phyloP scores from a whole-genome alignment of 208 protist genomes.

The Wallacemonas rigidus region DNA sequence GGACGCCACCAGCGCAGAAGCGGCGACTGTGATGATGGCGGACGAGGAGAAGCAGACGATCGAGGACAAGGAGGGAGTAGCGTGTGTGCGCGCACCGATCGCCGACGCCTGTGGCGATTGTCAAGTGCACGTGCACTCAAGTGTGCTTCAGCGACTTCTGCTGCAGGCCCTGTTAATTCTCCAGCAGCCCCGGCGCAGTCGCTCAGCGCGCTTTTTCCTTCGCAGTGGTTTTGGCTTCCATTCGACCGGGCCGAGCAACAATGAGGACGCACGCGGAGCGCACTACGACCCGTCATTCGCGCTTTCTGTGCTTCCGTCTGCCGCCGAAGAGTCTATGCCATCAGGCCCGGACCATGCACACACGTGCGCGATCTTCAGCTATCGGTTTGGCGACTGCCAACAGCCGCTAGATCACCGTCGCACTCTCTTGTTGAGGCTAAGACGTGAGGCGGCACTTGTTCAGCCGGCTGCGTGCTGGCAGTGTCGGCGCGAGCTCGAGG shows the following conservation, averaged over 20 bases:
- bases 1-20: neutral
- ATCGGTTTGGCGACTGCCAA: neutral
- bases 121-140: neutral
- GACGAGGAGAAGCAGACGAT: neutral
- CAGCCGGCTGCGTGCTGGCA: too few species aligned
- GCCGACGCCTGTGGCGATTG: neutral
- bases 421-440: too few species aligned
- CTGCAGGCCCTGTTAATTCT: slow-evolving; percentile 40
- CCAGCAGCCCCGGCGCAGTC: slow-evolving; percentile 33
- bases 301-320: slow-evolving; percentile 31
- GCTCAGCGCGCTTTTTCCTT: slow-evolving; percentile 31
- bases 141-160: slow-evolving; percentile 24
- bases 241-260: too few species aligned
- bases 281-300: slow-evolving; percentile 7
- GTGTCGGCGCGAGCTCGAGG: too few species aligned
- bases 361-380: neutral
- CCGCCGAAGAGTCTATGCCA: slow-evolving; percentile 10
- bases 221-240: neutral
- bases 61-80: neutral
- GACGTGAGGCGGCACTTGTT: too few species aligned
- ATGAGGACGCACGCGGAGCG: neutral
- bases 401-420: too few species aligned
- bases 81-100: neutral
- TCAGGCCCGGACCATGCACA: too few species aligned
- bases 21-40: neutral